These are phyloP conservation scores for Didymella glomerata DNA, from an alignment of 2,329 filamentous ascomycete genomes.

Conservation along the genomic window DNA sequence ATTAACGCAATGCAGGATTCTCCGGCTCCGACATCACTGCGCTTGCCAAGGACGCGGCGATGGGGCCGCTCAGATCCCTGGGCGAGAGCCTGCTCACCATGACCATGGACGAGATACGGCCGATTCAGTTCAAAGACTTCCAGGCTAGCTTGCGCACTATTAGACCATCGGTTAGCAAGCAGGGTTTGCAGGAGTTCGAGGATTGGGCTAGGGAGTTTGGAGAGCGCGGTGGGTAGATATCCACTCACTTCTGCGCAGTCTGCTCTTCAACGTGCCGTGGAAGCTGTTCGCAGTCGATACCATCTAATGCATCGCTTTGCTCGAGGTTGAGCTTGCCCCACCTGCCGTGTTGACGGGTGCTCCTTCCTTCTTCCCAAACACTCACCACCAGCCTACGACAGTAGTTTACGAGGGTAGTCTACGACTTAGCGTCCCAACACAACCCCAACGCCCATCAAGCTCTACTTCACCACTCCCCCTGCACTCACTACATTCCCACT, in stretches of 20 bases:
- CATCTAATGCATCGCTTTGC: conserved; percentile 2
- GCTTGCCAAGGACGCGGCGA: conserved; percentile 95
- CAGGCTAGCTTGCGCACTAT: conserved; percentile 84
- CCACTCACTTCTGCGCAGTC: not conserved
- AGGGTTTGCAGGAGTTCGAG: conserved; percentile 87
- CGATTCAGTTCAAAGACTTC: conserved; percentile 85
- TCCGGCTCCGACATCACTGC: conserved; percentile 97
- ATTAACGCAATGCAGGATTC: conserved; percentile 71
- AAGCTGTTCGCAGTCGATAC: not conserved
- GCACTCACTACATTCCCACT: too few species aligned
- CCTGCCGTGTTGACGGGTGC: conserved; percentile 19
- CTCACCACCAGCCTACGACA: not conserved
- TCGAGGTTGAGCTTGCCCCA: conserved; percentile 6
- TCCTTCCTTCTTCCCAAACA: conserved; percentile 14
- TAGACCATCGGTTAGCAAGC: conserved; percentile 84
- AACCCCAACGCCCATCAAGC: not conserved
- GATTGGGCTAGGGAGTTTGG: conserved; percentile 95
- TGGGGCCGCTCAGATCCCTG: conserved; percentile 90
- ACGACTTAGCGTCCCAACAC: not conserved
- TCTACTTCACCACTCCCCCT: too few species aligned
- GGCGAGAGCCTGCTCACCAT: conserved; percentile 90
- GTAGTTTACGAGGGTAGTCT: not conserved
- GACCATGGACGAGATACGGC: conserved; percentile 91
- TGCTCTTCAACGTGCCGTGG: not conserved
- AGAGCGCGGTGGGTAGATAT: conserved; percentile 79